phyloP scores from a whole-genome alignment of 1,284 basidiomycete species.

The Veloporphyrellus conicus region DNA sequence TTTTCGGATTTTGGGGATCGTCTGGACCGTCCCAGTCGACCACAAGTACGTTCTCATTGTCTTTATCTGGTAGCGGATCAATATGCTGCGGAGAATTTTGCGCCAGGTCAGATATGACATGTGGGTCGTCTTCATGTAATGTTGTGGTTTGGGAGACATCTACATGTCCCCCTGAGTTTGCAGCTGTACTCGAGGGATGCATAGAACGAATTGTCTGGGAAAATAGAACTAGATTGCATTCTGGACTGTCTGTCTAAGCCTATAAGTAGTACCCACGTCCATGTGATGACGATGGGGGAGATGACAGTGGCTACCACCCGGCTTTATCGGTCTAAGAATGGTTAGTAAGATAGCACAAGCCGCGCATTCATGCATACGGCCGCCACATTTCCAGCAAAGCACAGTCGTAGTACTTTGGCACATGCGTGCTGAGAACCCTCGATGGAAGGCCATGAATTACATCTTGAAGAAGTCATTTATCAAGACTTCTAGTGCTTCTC shows the following conservation, averaged over 20 bases:
- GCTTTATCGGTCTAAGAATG: neutral
- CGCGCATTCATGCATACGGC: neutral
- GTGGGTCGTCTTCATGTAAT: neutral
- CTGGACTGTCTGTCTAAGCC: neutral
- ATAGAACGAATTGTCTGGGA: neutral
- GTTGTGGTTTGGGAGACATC: conserved; percentile 13
- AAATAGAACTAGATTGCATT: neutral
- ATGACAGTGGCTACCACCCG: neutral
- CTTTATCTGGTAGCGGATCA: neutral
- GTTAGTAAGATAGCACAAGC: neutral
- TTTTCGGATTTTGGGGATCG: conserved; percentile 35
- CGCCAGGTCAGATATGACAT: neutral
- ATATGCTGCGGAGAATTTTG: neutral
- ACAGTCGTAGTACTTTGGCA: too few species aligned
- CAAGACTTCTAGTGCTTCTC: too few species aligned
- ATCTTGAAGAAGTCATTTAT: too few species aligned
- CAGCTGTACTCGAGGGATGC: neutral
- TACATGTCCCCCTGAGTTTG: neutral
- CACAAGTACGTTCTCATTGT: conserved; percentile 11
- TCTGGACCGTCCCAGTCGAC: conserved; percentile 38
- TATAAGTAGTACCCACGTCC: neutral
- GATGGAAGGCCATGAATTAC: too few species aligned
- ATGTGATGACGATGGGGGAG: neutral
- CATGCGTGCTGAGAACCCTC: too few species aligned
- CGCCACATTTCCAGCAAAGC: neutral